A percentile compares a stretch with the other conserved stretches of the same genome.
phyloP scores from a whole-genome alignment of 805 yeast species.

The Wickerhamiella musiphila region DNA sequence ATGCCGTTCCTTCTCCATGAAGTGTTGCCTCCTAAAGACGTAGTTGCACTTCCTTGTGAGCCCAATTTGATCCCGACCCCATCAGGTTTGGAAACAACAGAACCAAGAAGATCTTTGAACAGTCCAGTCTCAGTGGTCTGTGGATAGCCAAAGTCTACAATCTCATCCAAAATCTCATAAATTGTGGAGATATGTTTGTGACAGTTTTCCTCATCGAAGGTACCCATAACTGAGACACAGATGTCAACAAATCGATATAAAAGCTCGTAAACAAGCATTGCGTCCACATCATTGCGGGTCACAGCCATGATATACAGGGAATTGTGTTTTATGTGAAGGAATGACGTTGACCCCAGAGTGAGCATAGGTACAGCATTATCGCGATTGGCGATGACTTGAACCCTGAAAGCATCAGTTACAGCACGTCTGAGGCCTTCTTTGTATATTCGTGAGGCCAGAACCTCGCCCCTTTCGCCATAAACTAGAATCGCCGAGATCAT shows the following conservation, averaged over 20 bases:
- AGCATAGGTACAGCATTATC: constrained; percentile 52
- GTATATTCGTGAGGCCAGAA: constrained; percentile 55
- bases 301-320: constrained; percentile 72
- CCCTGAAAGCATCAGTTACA: constrained; percentile 75
- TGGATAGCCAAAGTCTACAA: constrained; percentile 64
- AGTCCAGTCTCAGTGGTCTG: constrained; percentile 38
- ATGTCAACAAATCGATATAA: constrained; percentile 43
- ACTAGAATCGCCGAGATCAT: constrained; percentile 80
- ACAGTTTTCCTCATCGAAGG: constrained; percentile 32
- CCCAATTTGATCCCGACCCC: too few species aligned
- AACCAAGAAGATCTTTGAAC: constrained; percentile 23
- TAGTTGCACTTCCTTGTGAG: too few species aligned
- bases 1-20: constrained; percentile 61
- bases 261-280: constrained; percentile 63
- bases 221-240: constrained; percentile 29
- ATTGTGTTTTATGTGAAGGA: constrained; percentile 49
- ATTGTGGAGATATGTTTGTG: constrained; percentile 49
- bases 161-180: constrained; percentile 64
- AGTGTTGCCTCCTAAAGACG: background rate
- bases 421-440: constrained; percentile 62
- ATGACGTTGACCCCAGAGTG: constrained; percentile 85
- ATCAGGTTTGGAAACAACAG: background rate
- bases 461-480: constrained; percentile 67
- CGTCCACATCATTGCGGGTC: constrained; percentile 78
- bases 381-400: constrained; percentile 64